These are phyloP conservation scores for Limnanthes douglasii DNA, from an alignment of 345 rosid species.

Conservation along the genomic window DNA sequence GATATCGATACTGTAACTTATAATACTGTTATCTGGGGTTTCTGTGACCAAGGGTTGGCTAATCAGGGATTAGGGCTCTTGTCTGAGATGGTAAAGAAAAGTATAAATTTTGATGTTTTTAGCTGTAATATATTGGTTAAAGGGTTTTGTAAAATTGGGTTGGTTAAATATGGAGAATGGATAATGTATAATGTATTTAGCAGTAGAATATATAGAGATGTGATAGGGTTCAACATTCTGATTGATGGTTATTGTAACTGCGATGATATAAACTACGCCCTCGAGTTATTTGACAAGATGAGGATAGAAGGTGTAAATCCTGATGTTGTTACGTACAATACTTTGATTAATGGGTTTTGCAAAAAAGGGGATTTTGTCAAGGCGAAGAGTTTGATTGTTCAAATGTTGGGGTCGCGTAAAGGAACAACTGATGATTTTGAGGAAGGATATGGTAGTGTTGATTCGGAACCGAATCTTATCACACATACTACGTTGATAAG, in stretches of 20 bases:
- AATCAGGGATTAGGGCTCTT: slow-evolving; percentile 41
- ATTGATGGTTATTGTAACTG: slow-evolving; percentile 33
- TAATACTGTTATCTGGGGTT: slow-evolving; percentile 72
- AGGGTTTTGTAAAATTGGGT: slow-evolving; percentile 58
- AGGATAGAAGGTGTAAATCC: slow-evolving; percentile 28
- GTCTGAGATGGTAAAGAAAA: slow-evolving; percentile 64
- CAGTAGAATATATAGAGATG: slow-evolving; percentile 30
- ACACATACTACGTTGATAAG: slow-evolving; percentile 57
- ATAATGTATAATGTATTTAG: slow-evolving; percentile 27
- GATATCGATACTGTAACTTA: slow-evolving; percentile 49
- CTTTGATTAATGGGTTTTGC: slow-evolving; percentile 42
- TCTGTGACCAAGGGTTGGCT: slow-evolving; percentile 50
- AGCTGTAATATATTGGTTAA: slow-evolving; percentile 61
- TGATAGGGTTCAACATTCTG: slow-evolving; percentile 33
- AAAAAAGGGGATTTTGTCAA: slow-evolving; percentile 42
- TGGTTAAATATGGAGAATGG: slow-evolving; percentile 35
- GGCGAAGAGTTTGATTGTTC: slow-evolving; percentile 40
- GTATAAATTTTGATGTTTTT: slow-evolving; percentile 36
- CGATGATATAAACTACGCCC: slow-evolving; percentile 25
- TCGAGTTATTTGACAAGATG: slow-evolving; percentile 29
- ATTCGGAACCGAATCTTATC: slow-evolving; percentile 36
- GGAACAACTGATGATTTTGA: slow-evolving; percentile 1
- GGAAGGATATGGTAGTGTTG: slow-evolving; percentile 1
- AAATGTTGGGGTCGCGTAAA: slow-evolving; percentile 16
- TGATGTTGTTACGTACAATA: slow-evolving; percentile 44